Conservation (phyloP, 2,329 filamentous ascomycete species). For the Elsinoe ampelina region DNA sequence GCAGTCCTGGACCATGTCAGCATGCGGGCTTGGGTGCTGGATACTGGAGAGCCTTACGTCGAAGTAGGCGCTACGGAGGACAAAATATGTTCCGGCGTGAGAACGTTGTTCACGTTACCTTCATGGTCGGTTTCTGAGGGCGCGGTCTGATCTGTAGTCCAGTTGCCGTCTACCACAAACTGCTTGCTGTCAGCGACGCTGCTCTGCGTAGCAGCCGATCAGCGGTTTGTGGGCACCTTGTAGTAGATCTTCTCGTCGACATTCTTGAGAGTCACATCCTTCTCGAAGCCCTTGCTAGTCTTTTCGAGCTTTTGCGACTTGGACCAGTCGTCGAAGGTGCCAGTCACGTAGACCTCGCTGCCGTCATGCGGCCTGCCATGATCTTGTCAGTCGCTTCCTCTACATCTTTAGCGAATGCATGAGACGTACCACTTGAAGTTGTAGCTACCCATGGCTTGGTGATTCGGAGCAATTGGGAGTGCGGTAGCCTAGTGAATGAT, state of each 20-base stretch:
- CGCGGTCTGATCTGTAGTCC: conserved; percentile 72
- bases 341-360: conserved; percentile 85
- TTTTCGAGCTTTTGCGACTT: conserved; percentile 78
- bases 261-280: conserved; percentile 64
- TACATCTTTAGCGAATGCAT: conserved; percentile 5
- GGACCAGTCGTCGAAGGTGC: conserved; percentile 89
- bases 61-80: conserved; percentile 61
- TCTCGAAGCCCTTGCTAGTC: conserved; percentile 62
- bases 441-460: conserved; percentile 52
- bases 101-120: conserved; percentile 88
- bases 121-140: conserved; percentile 73
- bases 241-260: conserved; percentile 70
- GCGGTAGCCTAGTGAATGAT: not conserved
- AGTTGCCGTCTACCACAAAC: conserved; percentile 92
- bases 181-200: conserved; percentile 33
- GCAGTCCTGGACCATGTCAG: conserved; percentile 47
- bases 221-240: conserved; percentile 58
- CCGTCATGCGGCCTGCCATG: conserved; percentile 67
- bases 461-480: not conserved
- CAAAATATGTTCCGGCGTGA: conserved; percentile 66
- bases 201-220: not conserved
- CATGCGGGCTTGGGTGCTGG: too few relatives aligned
- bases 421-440: conserved; percentile 59
- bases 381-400: conserved; percentile 13
- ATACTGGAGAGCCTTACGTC: conserved; percentile 32